phyloP scores from a whole-genome alignment of 2,329 filamentous ascomycete species.

The Ilyonectria mors-panacis region DNA sequence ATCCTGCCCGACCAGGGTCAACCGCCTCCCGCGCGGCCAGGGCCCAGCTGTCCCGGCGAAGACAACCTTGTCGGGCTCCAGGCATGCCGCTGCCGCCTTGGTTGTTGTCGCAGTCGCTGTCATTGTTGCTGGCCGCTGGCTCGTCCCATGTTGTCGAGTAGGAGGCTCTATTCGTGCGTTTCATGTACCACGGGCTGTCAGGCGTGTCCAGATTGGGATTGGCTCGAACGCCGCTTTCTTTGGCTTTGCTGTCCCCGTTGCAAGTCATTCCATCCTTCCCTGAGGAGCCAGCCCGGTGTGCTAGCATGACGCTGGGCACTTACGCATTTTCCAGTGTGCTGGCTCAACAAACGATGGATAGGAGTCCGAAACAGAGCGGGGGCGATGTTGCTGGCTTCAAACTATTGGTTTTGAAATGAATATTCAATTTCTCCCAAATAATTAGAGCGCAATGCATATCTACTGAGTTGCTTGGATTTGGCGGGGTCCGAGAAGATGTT shows the following conservation, averaged over 20 bases:
- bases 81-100: constrained; percentile 20
- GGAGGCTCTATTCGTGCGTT: constrained; percentile 17
- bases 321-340: constrained; percentile 6
- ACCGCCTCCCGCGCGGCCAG: constrained; percentile 29
- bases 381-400: neutral
- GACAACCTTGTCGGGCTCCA: constrained; percentile 30
- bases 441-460: neutral
- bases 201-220: constrained; percentile 5
- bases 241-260: constrained; percentile 1
- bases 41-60: constrained; percentile 31
- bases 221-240: neutral
- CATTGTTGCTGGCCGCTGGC: constrained; percentile 18
- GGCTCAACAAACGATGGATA: neutral
- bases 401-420: neutral
- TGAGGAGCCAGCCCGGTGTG: neutral
- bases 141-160: neutral
- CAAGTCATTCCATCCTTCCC: constrained; percentile 3
- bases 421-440: neutral
- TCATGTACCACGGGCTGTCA: constrained; percentile 18
- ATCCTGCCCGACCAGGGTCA: constrained; percentile 33
- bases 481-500: neutral
- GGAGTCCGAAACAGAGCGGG: neutral
- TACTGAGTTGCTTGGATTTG: neutral
- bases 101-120: constrained; percentile 27
- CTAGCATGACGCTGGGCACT: constrained; percentile 18